These are phyloP conservation scores for Sugiyamaella marilandica DNA, from an alignment of 805 yeast genomes.

Conservation along the genomic window DNA sequence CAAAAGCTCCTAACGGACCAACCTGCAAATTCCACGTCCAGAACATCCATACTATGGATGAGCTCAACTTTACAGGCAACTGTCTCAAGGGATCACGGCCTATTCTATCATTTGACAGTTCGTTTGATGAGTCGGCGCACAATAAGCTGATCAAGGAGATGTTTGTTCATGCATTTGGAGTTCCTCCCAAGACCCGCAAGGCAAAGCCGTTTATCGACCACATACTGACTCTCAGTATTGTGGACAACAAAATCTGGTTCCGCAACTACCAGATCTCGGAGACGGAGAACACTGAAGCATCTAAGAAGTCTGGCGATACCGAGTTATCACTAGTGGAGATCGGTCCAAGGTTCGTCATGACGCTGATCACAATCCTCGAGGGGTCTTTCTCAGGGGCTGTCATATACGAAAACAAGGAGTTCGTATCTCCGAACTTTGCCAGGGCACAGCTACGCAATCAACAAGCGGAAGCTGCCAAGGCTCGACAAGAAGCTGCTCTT, in stretches of 20 bases:
- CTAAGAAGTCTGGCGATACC: slow-evolving; percentile 36
- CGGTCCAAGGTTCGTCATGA: slow-evolving; percentile 93
- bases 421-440: slow-evolving; percentile 90
- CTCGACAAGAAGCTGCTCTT: slow-evolving; percentile 73
- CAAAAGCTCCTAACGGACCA: slow-evolving; percentile 98
- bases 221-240: slow-evolving; percentile 86
- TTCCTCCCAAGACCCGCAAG: slow-evolving; percentile 89
- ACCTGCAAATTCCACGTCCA: slow-evolving; percentile 90
- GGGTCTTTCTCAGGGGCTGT: slow-evolving; percentile 98
- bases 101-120: slow-evolving; percentile 75
- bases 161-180: slow-evolving; percentile 81
- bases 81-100: slow-evolving; percentile 96
- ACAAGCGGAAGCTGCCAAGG: slow-evolving; percentile 71
- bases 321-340: slow-evolving; percentile 84
- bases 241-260: slow-evolving; percentile 92
- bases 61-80: slow-evolving; percentile 93
- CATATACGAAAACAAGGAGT: slow-evolving; percentile 94
- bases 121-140: slow-evolving; percentile 69
- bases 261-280: slow-evolving; percentile 88
- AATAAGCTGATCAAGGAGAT: slow-evolving; percentile 74
- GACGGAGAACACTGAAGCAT: slow-evolving; percentile 41
- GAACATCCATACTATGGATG: slow-evolving; percentile 93
- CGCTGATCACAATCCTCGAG: slow-evolving; percentile 84
- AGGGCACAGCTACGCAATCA: slow-evolving; percentile 83
- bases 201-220: slow-evolving; percentile 94